phyloP scores from a whole-genome alignment of 371 early-diverging fungal genomes.

The Coemansia sp. region DNA sequence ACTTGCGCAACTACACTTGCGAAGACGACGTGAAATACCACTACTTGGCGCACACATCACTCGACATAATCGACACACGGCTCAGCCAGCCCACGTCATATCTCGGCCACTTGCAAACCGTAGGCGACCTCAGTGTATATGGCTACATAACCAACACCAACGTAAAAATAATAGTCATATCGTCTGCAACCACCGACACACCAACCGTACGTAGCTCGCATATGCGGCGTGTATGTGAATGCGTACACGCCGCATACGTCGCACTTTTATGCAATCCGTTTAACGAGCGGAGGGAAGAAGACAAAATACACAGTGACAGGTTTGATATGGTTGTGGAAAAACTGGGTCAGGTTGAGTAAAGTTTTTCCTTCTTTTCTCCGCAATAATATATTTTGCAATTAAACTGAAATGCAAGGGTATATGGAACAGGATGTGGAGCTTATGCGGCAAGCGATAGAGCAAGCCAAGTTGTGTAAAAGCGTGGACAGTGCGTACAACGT shows the following conservation, averaged over 20 bases:
- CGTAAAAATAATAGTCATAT: slow-evolving; percentile 74
- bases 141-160: slow-evolving; percentile 87
- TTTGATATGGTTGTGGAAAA: slow-evolving; percentile 17
- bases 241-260: slow-evolving; percentile 78
- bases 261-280: slow-evolving; percentile 81
- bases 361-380: background rate
- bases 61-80: slow-evolving; percentile 85
- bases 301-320: background rate
- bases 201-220: slow-evolving; percentile 70
- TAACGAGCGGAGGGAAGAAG: slow-evolving; percentile 56
- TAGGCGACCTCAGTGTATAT: slow-evolving; percentile 85
- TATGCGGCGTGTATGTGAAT: slow-evolving; percentile 79
- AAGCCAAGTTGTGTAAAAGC: slow-evolving; percentile 22
- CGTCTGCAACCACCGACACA: slow-evolving; percentile 67
- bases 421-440: slow-evolving; percentile 23
- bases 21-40: slow-evolving; percentile 84
- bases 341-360: slow-evolving; percentile 6
- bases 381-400: background rate
- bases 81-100: slow-evolving; percentile 64
- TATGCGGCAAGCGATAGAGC: slow-evolving; percentile 38
- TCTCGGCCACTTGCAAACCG: slow-evolving; percentile 78
- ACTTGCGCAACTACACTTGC: slow-evolving; percentile 67
- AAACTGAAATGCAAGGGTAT: background rate
- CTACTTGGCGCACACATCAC: slow-evolving; percentile 83
- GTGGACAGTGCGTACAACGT: slow-evolving; percentile 49